Percentiles rank a stretch among this genome's conserved stretches.
Conservation (phyloP, 2,329 filamentous ascomycete genomes). For the Trichoderma arundinaceum region DNA sequence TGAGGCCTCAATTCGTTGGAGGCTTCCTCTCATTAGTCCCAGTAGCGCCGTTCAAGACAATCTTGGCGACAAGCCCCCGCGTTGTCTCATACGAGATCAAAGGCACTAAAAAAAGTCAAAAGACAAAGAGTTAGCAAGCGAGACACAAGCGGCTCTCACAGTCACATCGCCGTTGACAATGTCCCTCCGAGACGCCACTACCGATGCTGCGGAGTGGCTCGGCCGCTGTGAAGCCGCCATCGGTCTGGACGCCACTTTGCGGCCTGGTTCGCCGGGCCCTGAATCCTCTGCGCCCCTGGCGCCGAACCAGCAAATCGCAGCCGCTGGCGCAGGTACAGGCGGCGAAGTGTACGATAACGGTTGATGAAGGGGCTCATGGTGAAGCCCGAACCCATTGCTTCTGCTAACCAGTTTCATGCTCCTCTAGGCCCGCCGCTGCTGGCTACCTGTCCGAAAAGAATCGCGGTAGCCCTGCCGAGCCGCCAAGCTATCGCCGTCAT, state of each 20-base stretch:
- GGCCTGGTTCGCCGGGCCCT: conserved; percentile 21
- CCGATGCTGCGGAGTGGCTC: conserved; percentile 25
- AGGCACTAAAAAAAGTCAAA: not conserved
- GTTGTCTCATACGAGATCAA: conserved; percentile 16
- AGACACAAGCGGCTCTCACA: conserved; percentile 1
- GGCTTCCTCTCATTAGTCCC: not conserved
- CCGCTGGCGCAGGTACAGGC: conserved; percentile 15
- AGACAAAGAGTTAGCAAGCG: not conserved
- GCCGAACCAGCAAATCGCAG: conserved; percentile 17
- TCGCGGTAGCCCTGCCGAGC: conserved; percentile 22
- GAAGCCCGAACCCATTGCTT: conserved; percentile 13
- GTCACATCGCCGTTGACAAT: conserved; percentile 9
- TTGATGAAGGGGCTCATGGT: conserved; percentile 27
- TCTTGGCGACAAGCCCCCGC: conserved; percentile 8
- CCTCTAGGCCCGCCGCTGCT: not conserved
- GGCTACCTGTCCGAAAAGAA: conserved; percentile 16
- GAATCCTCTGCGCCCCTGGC: conserved; percentile 26
- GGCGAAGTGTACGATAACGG: conserved; percentile 20
- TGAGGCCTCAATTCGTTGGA: conserved; percentile 1
- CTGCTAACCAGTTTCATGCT: conserved; percentile 26
- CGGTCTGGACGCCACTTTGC: conserved; percentile 22
- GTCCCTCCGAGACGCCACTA: conserved; percentile 14
- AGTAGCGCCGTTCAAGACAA: conserved; percentile 9
- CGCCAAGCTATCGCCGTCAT: conserved; percentile 21
- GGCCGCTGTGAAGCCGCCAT: conserved; percentile 28